Percentiles rank a stretch among this genome's conserved stretches.
Conservation (phyloP, 306 rosid genomes). For the Corylus heterophylla region DNA sequence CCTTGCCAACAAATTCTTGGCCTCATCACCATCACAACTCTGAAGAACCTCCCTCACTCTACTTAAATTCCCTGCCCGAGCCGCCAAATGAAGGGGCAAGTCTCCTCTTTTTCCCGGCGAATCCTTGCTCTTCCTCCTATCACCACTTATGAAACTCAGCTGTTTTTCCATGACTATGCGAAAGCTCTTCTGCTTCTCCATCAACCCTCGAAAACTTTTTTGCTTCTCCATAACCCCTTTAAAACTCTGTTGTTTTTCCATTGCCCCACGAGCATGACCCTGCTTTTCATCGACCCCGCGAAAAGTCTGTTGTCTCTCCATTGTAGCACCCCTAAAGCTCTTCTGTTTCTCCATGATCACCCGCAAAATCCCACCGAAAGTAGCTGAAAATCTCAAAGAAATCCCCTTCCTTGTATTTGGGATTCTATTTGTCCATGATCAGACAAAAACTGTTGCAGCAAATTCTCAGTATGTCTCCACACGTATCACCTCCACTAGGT, state of each 20-base stretch:
- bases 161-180: conserved; percentile 64
- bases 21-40: conserved; percentile 38
- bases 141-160: conserved; percentile 54
- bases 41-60: conserved; percentile 65
- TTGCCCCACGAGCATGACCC: conserved; percentile 42
- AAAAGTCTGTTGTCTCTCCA: conserved; percentile 62
- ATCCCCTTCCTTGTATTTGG: background rate
- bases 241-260: conserved; percentile 54
- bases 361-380: conserved; percentile 3
- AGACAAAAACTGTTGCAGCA: conserved; percentile 3
- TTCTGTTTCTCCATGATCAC: conserved; percentile 39
- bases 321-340: conserved; percentile 28
- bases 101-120: conserved; percentile 66
- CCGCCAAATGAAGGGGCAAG: conserved; percentile 69
- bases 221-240: conserved; percentile 52
- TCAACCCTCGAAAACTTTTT: conserved; percentile 77
- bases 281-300: conserved; percentile 40
- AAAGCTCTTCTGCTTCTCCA: conserved; percentile 79
- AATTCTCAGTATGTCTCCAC: background rate
- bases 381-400: conserved; percentile 1
- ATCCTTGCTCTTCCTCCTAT: conserved; percentile 47
- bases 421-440: conserved; percentile 9
- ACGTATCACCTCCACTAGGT: background rate
- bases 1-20: conserved; percentile 58
- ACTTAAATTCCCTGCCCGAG: conserved; percentile 67